Evolutionary conservation across 1,284 basidiomycete species (phyloP).

Genomic region (Heterobasidion occidentale): DNA sequence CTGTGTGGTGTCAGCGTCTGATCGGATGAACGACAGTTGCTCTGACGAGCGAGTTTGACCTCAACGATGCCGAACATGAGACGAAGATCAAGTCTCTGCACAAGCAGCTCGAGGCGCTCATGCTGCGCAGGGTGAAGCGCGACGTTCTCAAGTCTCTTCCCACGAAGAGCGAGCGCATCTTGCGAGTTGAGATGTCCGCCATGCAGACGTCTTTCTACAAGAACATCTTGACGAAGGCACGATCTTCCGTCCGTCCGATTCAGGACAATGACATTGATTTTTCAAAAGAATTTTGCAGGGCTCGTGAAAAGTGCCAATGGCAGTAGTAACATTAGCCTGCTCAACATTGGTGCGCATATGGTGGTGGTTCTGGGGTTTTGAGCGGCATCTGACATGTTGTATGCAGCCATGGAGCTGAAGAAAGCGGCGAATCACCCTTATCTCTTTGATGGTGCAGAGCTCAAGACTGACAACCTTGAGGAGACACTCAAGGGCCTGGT

Average conservation of each 20-base stretch:
- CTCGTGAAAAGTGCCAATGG: constrained; percentile 83
- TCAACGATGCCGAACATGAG: constrained; percentile 90
- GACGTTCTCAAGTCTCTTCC: constrained; percentile 98
- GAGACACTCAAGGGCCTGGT: constrained; percentile 94
- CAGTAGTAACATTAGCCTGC: constrained; percentile 83
- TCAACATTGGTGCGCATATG: constrained; percentile 74
- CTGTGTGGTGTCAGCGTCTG: neutral
- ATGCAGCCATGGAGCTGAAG: constrained; percentile 87
- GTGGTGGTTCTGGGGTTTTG: neutral
- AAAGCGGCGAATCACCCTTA: constrained; percentile 98
- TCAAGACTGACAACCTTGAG: constrained; percentile 65
- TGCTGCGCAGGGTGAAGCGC: constrained; percentile 92
- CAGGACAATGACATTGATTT: neutral
- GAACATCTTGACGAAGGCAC: constrained; percentile 93
- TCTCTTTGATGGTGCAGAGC: constrained; percentile 94
- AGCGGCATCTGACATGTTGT: neutral
- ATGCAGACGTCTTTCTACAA: constrained; percentile 99
- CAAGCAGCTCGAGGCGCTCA: constrained; percentile 87
- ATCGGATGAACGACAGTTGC: constrained; percentile 37
- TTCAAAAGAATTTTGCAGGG: constrained; percentile 79
- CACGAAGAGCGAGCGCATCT: constrained; percentile 96
- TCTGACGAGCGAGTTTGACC: constrained; percentile 90
- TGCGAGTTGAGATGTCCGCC: constrained; percentile 96
- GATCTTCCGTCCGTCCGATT: constrained; percentile 5
- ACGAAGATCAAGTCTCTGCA: constrained; percentile 93